Percentiles rank a stretch among this genome's conserved stretches.
Evolutionary conservation across 805 yeast genomes (phyloP).

Genomic region (Saccharomycopsis sp.): DNA sequence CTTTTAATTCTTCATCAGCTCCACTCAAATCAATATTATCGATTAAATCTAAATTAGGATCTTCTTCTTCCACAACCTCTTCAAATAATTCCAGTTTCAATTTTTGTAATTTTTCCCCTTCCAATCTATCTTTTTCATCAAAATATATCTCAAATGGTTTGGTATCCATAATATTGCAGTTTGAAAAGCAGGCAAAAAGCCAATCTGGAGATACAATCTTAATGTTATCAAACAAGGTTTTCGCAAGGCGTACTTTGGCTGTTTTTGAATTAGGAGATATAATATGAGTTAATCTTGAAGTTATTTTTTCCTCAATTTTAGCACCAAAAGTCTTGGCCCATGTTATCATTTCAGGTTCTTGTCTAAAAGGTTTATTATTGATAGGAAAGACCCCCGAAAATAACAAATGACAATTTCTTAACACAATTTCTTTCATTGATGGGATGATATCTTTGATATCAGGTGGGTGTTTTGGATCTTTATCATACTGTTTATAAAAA

Average conservation of each 20-base stretch:
- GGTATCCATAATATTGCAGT: slow-evolving; percentile 67
- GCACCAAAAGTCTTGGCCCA: slow-evolving; percentile 96
- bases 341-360: slow-evolving; percentile 74
- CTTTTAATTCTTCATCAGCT: slow-evolving; percentile 16
- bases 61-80: slow-evolving; percentile 13
- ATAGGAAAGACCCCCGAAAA: slow-evolving; percentile 87
- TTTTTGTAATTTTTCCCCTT: slow-evolving; percentile 6
- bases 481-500: slow-evolving; percentile 44
- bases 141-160: slow-evolving; percentile 43
- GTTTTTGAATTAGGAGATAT: slow-evolving; percentile 77
- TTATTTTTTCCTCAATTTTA: slow-evolving; percentile 58
- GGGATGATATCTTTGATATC: slow-evolving; percentile 68
- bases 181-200: slow-evolving; percentile 76
- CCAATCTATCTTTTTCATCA: slow-evolving; percentile 35
- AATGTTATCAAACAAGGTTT: slow-evolving; percentile 48
- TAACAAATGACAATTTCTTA: slow-evolving; percentile 57
- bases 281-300: slow-evolving; percentile 74
- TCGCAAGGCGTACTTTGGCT: slow-evolving; percentile 74
- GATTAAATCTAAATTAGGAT: slow-evolving; percentile 9
- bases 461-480: slow-evolving; percentile 43
- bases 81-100: slow-evolving; percentile 10
- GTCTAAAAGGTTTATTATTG: slow-evolving; percentile 47
- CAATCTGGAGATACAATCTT: slow-evolving; percentile 87
- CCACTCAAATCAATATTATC: slow-evolving; percentile 12
- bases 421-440: slow-evolving; percentile 55